A percentile compares a stretch with the other conserved stretches of the same genome.
These are phyloP conservation scores for Corymbia citriodora DNA, from an alignment of 441 rosid species.

Conservation along the genomic window DNA sequence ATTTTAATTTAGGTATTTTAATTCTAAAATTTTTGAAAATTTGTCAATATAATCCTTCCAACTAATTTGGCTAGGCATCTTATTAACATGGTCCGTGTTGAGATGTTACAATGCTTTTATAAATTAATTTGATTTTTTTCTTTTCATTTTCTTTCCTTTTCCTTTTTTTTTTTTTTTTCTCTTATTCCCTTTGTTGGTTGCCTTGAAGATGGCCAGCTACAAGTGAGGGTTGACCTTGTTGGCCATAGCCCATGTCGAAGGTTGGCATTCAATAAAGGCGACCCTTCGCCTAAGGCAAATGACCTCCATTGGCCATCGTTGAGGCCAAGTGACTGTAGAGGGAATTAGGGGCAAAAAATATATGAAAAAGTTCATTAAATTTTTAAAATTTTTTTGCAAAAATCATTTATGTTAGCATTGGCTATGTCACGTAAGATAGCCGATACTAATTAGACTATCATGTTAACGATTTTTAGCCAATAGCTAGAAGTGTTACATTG, in stretches of 20 bases:
- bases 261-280: fast-evolving
- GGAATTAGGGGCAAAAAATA: not conserved
- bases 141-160: not conserved
- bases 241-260: not conserved
- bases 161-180: not conserved
- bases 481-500: no score
- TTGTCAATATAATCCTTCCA: fast-evolving
- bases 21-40: not conserved
- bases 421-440: fast-evolving
- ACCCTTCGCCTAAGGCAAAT: fast-evolving
- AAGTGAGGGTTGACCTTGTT: fast-evolving
- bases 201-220: not conserved
- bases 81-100: fast-evolving
- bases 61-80: fast-evolving
- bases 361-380: fast-evolving
- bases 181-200: not conserved
- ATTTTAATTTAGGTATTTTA: not conserved
- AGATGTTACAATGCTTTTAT: fast-evolving
- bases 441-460: no score
- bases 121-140: not conserved
- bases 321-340: no score
- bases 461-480: no score
- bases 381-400: not conserved
- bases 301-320: fast-evolving
- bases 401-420: fast-evolving